Base-by-base conservation (phyloP, 371 early-diverging fungal species). In the Syncephalastrum sp. region DNA sequence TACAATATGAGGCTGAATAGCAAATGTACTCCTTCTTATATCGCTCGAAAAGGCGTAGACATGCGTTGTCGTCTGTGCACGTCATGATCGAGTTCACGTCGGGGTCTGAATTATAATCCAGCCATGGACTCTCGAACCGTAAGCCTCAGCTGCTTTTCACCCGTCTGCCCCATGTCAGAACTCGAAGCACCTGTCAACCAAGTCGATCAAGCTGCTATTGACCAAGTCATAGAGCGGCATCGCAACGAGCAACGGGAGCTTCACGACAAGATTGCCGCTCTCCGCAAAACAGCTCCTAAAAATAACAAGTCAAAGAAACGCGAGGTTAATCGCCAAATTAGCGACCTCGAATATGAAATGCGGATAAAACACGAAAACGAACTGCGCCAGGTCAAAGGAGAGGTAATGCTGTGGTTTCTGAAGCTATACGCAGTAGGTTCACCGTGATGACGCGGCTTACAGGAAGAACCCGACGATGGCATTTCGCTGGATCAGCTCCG, bases 241-340 rank as follows among this genome's bases (percentile, higher is more conserved):
- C 82, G 89, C 38, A 77, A 72, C 45, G 96, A 96, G 63, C 75
- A 75, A 52, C 86, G 89, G 56, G 89, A 89, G 24, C 79, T 96
- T 15, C 70, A 77, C n/a, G 81, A 77, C 25, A 81, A 75, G 47
- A 77, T 89, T 25, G 89, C 86, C 1, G 82, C 80, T 1, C 68
- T 96, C 29, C 91, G 91, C 50, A 92, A 91, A 74, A 65, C 87
- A 0, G 87, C 81, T 13, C 81, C 87, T 16, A 89, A 90, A 65
- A 84, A 83, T 23, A 85, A 91, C 74, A 95, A 94, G 79, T 83
- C 85, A 67, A 88, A 89, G 72, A 96, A 94, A 67, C 86, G 93
- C 75, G 94, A 94, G 59, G 80, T 93, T 6, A 60, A 72, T 5
- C 81, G 77, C 3, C 83, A 87, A 21, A 87, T 91, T 33, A 86